Conservation (phyloP, 805 yeast genomes). For the Lipomyces lipofer region DNA sequence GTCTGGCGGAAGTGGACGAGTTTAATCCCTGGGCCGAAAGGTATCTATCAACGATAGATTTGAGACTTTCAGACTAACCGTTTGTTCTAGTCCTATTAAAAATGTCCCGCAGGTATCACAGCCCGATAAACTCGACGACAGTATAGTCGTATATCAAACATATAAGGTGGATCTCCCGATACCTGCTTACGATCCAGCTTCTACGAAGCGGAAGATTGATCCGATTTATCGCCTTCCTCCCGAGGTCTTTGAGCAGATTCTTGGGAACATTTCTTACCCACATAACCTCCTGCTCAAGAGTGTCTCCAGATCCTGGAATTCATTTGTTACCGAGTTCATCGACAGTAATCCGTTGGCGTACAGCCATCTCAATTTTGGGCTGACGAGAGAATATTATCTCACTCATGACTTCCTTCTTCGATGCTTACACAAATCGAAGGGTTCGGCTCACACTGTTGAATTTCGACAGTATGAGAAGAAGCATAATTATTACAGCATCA, state of each 20-base stretch:
- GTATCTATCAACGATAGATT: too few species aligned
- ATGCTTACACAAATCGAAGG: constrained; percentile 15
- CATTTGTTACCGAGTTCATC: constrained; percentile 11
- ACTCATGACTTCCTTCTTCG: constrained; percentile 25
- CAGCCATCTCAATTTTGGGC: constrained; percentile 15
- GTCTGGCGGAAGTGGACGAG: too few species aligned
- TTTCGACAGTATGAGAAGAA: constrained; percentile 1
- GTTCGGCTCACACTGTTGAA: constrained; percentile 3
- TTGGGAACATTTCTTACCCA: constrained; percentile 21
- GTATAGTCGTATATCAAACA: too few species aligned
- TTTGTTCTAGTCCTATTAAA: too few species aligned
- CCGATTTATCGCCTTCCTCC: constrained; percentile 17
- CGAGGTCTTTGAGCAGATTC: constrained; percentile 12
- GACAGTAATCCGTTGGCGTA: constrained; percentile 7
- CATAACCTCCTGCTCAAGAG: constrained; percentile 4
- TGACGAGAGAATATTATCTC: constrained; percentile 4
- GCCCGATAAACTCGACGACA: too few species aligned
- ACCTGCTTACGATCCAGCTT: too few species aligned
- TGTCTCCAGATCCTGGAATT: constrained; percentile 18
- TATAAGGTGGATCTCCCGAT: too few species aligned
- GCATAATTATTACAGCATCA: constrained; percentile 12
- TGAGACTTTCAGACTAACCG: too few species aligned
- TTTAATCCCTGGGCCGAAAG: too few species aligned
- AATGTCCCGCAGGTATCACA: too few species aligned
- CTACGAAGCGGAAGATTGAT: too few species aligned